A percentile compares a stretch with the other conserved stretches of the same genome.
These are phyloP conservation scores for Aspergillus affinis DNA, from an alignment of 495 filamentous ascomycete genomes.

Conservation along the genomic window DNA sequence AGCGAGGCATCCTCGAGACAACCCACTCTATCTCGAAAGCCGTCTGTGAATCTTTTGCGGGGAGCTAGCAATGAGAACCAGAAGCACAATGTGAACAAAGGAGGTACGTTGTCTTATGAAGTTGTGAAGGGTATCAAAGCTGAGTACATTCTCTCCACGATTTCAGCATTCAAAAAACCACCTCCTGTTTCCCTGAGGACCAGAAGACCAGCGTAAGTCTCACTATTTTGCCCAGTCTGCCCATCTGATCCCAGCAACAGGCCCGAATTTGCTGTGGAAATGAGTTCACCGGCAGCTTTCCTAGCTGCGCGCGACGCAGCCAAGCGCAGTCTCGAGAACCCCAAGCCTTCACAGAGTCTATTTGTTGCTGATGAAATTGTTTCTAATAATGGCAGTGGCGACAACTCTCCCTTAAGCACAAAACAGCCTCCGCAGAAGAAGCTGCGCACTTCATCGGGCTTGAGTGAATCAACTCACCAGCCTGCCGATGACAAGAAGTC, in stretches of 20 bases:
- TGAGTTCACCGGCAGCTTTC: slow-evolving; percentile 23
- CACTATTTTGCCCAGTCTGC: background rate
- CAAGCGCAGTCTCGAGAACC: slow-evolving; percentile 9
- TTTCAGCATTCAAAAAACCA: background rate
- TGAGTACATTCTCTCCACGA: background rate
- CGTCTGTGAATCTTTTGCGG: background rate
- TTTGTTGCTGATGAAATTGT: background rate
- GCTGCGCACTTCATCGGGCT: background rate
- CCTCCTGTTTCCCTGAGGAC: slow-evolving; percentile 8
- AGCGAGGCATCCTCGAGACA: background rate
- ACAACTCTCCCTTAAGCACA: background rate
- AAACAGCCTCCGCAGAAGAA: background rate
- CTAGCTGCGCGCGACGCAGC: slow-evolving; percentile 21
- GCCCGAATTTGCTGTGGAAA: slow-evolving; percentile 9
- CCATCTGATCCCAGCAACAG: slow-evolving; percentile 14
- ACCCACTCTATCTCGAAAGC: background rate
- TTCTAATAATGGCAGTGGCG: slow-evolving; percentile 12
- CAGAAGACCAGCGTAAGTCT: slow-evolving; percentile 23
- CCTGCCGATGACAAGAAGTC: background rate
- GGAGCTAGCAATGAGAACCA: background rate
- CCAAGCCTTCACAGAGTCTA: slow-evolving; percentile 2
- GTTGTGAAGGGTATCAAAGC: background rate
- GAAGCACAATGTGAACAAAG: background rate
- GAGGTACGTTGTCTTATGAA: background rate
- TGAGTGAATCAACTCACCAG: background rate